Base-by-base conservation (phyloP, 805 yeast species). In the Monosporozyma servazzii region DNA sequence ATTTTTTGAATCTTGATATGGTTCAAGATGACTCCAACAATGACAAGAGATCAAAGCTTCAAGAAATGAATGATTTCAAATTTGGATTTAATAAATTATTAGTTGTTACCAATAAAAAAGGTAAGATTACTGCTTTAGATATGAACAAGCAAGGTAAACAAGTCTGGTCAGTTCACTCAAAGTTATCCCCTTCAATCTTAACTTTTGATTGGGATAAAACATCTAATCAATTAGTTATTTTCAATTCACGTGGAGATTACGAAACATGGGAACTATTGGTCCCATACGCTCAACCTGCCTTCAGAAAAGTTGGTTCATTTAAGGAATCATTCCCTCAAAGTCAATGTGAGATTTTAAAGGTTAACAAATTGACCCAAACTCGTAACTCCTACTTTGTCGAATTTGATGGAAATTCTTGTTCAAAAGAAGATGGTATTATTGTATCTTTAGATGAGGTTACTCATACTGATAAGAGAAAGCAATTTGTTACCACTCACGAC, bases 71-170 rank as follows among this genome's bases (percentile, higher is more conserved):
- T 51, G 60, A 65, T 39, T 41, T 58, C 6, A 71, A 65, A 29
- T 79, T 79, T 66, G 83, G 83, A 1, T 71, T 75, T 33, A 59
- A 65, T 7, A 78, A 79, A 52, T 60, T 63, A 5, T 53, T 79
- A 27, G 61, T 78, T 2, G 69, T 71, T 0, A 69, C 75, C 2
- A 72, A 79, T 0, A 57, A 61, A 11, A 61, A 61, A 45, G 76
- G 77, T 5, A 69, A 68, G 45, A 48, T 82, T 1, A 63, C 73
- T 9, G 79, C 78, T 1, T 60, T 78, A 17, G 71, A 75, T 53
- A 61, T 77, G 1, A 57, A 64, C 5, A 64, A 72, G 48, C 25
- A 45, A n/a, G 77, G 78, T 18, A 56, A 63, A 15, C 36, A 49
- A 21, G 56, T 65, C 6, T 80, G 84, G 84, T 57, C 51, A 4